Conservation (phyloP, 2,329 filamentous ascomycete species). For the Metarhizium robertsii region DNA sequence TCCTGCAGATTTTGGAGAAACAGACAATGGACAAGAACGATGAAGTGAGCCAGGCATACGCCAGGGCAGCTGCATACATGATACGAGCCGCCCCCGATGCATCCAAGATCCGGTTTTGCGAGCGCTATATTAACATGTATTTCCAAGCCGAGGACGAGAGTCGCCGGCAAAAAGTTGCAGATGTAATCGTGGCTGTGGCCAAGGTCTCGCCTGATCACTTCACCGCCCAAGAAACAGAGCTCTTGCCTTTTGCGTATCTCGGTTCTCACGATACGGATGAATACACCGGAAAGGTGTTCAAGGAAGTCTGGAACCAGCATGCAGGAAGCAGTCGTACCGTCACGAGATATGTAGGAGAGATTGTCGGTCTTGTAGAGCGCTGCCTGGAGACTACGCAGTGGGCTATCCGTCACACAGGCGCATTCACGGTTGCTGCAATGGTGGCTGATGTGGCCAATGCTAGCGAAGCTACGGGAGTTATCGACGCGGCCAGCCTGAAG, state of each 20-base stretch:
- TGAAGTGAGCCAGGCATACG: slow-evolving; percentile 84
- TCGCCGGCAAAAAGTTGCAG: slow-evolving; percentile 65
- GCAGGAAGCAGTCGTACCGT: slow-evolving; percentile 78
- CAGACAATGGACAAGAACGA: slow-evolving; percentile 86
- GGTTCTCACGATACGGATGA: slow-evolving; percentile 78
- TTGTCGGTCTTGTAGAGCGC: slow-evolving; percentile 56
- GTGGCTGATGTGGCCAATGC: slow-evolving; percentile 55
- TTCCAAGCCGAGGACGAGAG: slow-evolving; percentile 71
- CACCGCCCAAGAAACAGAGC: slow-evolving; percentile 59
- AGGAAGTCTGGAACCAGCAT: slow-evolving; percentile 82
- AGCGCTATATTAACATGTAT: slow-evolving; percentile 58
- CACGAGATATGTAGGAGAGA: slow-evolving; percentile 75
- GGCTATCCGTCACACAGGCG: slow-evolving; percentile 82
- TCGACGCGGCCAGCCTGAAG: slow-evolving; percentile 50
- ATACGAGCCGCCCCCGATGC: slow-evolving; percentile 48
- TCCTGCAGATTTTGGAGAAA: slow-evolving; percentile 71
- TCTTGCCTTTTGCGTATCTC: slow-evolving; percentile 83
- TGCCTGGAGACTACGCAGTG: slow-evolving; percentile 75
- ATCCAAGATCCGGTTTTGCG: slow-evolving; percentile 40
- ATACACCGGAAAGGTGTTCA: slow-evolving; percentile 69
- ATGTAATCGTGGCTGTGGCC: slow-evolving; percentile 73
- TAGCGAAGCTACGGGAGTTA: slow-evolving; percentile 45
- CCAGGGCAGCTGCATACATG: slow-evolving; percentile 77
- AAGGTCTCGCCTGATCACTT: slow-evolving; percentile 88
- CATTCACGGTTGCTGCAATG: slow-evolving; percentile 68